phyloP scores from a whole-genome alignment of 2,329 filamentous ascomycete species.

The Verticillium klebahnii region DNA sequence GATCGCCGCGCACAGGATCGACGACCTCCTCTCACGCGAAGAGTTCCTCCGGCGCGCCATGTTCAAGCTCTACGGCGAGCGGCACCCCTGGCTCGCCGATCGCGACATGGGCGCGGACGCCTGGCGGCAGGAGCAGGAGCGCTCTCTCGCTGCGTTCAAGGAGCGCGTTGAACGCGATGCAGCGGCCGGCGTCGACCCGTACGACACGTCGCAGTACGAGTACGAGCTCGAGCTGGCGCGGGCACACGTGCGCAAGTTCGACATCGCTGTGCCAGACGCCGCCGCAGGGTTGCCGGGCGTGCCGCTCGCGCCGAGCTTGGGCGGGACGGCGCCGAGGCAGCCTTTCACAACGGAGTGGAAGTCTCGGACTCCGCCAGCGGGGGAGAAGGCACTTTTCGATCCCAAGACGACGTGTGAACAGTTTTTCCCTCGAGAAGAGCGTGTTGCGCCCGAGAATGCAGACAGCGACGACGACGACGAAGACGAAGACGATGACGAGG shows the following conservation, averaged over 20 bases:
- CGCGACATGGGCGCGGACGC: constrained; percentile 7
- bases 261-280: background rate
- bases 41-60: constrained; percentile 3
- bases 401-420: constrained; percentile 10
- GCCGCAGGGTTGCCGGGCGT: background rate
- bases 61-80: constrained; percentile 5
- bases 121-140: background rate
- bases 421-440: constrained; percentile 2
- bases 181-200: background rate
- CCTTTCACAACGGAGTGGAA: constrained; percentile 13
- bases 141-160: background rate
- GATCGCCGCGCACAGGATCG: constrained; percentile 4
- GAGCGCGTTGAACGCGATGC: background rate
- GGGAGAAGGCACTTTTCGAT: constrained; percentile 3
- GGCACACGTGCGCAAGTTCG: background rate
- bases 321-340: constrained; percentile 7
- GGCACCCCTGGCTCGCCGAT: constrained; percentile 8
- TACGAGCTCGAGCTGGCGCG: background rate
- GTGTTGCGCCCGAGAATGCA: background rate
- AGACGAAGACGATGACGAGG: background rate
- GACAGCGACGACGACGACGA: background rate
- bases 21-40: constrained; percentile 2
- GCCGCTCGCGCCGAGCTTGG: constrained; percentile 6
- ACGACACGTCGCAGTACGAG: background rate
- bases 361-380: background rate